Conservation (phyloP, 2,329 filamentous ascomycete genomes). For the Penicillium fuscoglaucum region DNA sequence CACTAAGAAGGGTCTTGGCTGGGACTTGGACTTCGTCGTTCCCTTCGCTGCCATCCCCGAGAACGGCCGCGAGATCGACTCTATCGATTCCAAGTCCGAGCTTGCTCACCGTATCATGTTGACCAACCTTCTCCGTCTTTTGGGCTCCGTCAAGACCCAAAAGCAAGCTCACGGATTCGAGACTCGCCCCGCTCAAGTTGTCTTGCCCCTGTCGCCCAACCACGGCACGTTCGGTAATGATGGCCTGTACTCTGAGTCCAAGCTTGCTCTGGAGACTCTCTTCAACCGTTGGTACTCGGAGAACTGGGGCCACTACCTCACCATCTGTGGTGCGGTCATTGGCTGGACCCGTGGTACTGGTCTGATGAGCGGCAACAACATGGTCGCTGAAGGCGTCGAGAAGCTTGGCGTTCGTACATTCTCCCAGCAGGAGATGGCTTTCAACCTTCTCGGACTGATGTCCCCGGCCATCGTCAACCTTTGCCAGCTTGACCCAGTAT, state of each 20-base stretch:
- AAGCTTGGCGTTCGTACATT: constrained; percentile 96
- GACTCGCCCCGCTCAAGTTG: constrained; percentile 93
- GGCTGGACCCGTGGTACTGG: constrained; percentile 98
- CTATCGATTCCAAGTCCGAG: constrained; percentile 95
- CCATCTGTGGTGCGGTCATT: constrained; percentile 96
- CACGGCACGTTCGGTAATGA: constrained; percentile 98
- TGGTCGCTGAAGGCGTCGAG: constrained; percentile 95
- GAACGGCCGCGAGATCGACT: constrained; percentile 95
- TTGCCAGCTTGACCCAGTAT: constrained; percentile 93
- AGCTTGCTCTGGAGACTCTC: constrained; percentile 92
- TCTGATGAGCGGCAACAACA: constrained; percentile 96
- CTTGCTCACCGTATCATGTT: constrained; percentile 98
- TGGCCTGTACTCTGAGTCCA: constrained; percentile 96
- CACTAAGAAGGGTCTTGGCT: constrained; percentile 90
- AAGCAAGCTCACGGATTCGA: constrained; percentile 87
- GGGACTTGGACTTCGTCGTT: constrained; percentile 95
- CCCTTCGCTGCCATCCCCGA: constrained; percentile 98
- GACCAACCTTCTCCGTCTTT: constrained; percentile 88
- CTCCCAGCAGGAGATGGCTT: constrained; percentile 99
- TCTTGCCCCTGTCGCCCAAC: constrained; percentile 93
- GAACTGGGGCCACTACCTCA: constrained; percentile 95
- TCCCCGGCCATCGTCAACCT: constrained; percentile 89
- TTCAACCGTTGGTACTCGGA: constrained; percentile 99
- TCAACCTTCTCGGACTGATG: constrained; percentile 96
- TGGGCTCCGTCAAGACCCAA: constrained; percentile 86